Evolutionary conservation across 371 early-diverging fungal genomes (phyloP).

Genomic region (Actinomucor elegans): DNA sequence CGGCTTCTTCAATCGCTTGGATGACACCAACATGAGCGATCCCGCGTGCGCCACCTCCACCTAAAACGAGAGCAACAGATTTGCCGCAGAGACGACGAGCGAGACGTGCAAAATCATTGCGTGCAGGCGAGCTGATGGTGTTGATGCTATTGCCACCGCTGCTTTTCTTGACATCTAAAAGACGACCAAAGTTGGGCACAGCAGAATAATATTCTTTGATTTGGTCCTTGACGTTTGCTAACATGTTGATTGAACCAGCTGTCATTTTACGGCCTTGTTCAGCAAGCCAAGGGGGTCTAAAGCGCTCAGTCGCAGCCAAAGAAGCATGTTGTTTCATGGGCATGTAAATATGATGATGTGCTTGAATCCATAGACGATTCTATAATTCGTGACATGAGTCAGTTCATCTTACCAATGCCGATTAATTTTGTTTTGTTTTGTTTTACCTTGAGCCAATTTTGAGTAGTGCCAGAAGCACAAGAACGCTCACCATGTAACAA

Average conservation of each 20-base stretch:
- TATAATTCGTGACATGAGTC: conserved; percentile 11
- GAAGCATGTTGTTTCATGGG: conserved; percentile 51
- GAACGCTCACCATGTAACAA: conserved; percentile 81
- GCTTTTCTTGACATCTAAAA: conserved; percentile 36
- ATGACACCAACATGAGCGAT: conserved; percentile 96
- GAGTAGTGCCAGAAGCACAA: conserved; percentile 82
- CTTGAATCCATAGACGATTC: conserved; percentile 92
- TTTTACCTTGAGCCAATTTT: conserved; percentile 82
- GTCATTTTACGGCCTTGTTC: conserved; percentile 60
- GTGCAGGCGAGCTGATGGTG: conserved; percentile 25
- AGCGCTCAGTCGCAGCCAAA: conserved; percentile 22
- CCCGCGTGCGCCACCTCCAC: conserved; percentile 99
- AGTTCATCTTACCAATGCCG: no score
- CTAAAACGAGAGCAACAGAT: conserved; percentile 97
- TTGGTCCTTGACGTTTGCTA: conserved; percentile 68
- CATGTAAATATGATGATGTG: conserved; percentile 96
- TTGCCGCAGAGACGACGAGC: conserved; percentile 92
- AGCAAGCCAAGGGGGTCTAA: conserved; percentile 55
- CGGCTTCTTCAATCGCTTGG: conserved; percentile 97
- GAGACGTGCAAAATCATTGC: conserved; percentile 82
- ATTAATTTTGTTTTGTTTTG: not conserved
- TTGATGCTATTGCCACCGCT: conserved; percentile 12
- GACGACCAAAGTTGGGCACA: conserved; percentile 29
- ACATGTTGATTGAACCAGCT: conserved; percentile 45
- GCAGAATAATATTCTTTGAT: conserved; percentile 68